phyloP scores from a whole-genome alignment of 2,329 filamentous ascomycete genomes.

The Pseudogymnoascus sp. region DNA sequence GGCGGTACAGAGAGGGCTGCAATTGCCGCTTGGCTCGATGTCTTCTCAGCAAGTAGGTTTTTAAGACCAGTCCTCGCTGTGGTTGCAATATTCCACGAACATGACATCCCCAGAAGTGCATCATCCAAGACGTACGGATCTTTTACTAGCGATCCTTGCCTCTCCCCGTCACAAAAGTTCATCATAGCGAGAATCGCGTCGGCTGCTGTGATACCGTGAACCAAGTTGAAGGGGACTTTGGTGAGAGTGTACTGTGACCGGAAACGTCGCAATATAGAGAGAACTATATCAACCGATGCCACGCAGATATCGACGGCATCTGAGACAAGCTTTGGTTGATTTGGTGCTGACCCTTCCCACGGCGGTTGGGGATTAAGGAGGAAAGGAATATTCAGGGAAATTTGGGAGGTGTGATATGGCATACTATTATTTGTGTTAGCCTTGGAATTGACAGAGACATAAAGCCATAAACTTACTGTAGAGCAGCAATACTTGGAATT shows the following conservation, averaged over 20 bases:
- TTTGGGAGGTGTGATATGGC: slow-evolving; percentile 7
- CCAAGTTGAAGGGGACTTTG: slow-evolving; percentile 10
- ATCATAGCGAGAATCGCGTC: slow-evolving; percentile 10
- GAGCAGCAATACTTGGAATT: slow-evolving; percentile 10
- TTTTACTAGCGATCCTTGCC: background rate
- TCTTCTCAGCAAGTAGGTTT: background rate
- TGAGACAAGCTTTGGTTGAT: background rate
- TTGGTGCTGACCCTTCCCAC: background rate
- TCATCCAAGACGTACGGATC: background rate
- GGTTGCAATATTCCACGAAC: background rate
- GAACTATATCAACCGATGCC: slow-evolving; percentile 10
- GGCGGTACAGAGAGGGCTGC: background rate
- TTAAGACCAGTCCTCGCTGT: background rate
- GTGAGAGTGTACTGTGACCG: slow-evolving; percentile 11
- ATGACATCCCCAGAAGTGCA: slow-evolving; percentile 1
- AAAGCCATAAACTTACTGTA: slow-evolving; percentile 11
- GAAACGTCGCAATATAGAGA: slow-evolving; percentile 13
- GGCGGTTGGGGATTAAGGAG: background rate
- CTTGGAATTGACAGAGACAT: background rate
- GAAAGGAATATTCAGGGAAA: background rate
- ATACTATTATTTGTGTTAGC: slow-evolving; percentile 7
- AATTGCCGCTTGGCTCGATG: background rate
- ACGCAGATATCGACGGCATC: slow-evolving; percentile 8
- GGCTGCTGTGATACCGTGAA: slow-evolving; percentile 12
- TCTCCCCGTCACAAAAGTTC: background rate